phyloP scores from a whole-genome alignment of 306 rosid genomes.

The Lathyrus sativus region DNA sequence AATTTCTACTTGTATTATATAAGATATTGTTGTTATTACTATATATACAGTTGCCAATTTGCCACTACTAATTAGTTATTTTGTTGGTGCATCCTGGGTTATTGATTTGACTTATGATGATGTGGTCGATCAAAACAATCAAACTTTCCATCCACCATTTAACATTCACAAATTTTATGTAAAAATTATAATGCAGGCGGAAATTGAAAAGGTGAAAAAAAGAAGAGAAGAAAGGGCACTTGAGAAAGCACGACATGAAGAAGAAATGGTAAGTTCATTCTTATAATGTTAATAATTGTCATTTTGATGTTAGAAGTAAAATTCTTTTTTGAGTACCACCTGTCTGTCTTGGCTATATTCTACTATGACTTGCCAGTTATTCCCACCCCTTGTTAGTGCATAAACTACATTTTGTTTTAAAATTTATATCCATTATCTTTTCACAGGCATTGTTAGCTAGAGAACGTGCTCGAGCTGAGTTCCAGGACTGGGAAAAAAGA shows the following conservation, averaged over 20 bases:
- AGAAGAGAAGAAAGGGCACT: constrained; percentile 97
- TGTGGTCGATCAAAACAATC: background rate
- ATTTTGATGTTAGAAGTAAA: background rate
- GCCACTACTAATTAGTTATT: constrained; percentile 1
- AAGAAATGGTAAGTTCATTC: constrained; percentile 81
- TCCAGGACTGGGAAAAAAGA: constrained; percentile 96
- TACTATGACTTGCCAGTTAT: background rate
- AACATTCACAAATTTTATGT: background rate
- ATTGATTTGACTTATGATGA: constrained; percentile 1
- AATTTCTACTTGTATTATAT: background rate
- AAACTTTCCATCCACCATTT: background rate
- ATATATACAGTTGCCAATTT: background rate
- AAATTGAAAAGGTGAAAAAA: constrained; percentile 93
- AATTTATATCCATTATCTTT: constrained; percentile 32
- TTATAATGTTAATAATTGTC: constrained; percentile 10
- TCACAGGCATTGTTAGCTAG: constrained; percentile 85
- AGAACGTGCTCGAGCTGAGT: constrained; percentile 97
- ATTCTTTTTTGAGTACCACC: background rate
- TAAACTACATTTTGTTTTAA: background rate
- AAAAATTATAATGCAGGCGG: constrained; percentile 66
- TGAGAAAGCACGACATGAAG: constrained; percentile 92
- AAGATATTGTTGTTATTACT: background rate
- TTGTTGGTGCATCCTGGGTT: background rate
- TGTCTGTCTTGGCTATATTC: background rate
- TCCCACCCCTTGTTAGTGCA: background rate